phyloP scores from a whole-genome alignment of 805 yeast genomes.

The Hanseniaspora valbyensis region DNA sequence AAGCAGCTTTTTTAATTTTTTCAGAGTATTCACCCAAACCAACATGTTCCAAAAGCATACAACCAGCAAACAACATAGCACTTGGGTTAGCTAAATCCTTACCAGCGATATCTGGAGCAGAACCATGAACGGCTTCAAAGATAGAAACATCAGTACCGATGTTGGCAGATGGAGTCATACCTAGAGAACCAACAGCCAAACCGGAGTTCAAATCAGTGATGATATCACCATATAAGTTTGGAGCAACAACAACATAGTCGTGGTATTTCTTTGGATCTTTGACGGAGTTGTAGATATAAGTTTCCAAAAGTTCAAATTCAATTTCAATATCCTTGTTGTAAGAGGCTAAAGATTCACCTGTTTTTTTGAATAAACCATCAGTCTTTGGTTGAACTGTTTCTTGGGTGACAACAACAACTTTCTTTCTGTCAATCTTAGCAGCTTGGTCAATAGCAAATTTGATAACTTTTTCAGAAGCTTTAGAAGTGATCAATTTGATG shows the following conservation, averaged over 20 bases:
- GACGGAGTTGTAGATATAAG: slow-evolving; percentile 84
- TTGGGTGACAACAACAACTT: slow-evolving; percentile 91
- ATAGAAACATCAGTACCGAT: slow-evolving; percentile 97
- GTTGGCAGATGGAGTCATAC: slow-evolving; percentile 98
- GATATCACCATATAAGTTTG: slow-evolving; percentile 98
- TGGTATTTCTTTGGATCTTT: slow-evolving; percentile 77
- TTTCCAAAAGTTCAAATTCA: slow-evolving; percentile 82
- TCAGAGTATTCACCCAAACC: slow-evolving; percentile 70
- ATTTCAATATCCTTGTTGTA: slow-evolving; percentile 86
- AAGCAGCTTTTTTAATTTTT: slow-evolving; percentile 77
- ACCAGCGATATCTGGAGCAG: slow-evolving; percentile 99
- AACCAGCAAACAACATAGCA: slow-evolving; percentile 86
- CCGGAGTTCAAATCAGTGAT: slow-evolving; percentile 97
- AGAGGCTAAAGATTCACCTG: slow-evolving; percentile 79
- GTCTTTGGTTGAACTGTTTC: slow-evolving; percentile 97
- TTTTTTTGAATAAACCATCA: slow-evolving; percentile 89
- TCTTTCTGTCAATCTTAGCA: slow-evolving; percentile 71
- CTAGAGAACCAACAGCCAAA: slow-evolving; percentile 88
- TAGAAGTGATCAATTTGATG: slow-evolving; percentile 90
- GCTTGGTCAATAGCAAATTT: slow-evolving; percentile 97
- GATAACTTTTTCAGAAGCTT: slow-evolving; percentile 92
- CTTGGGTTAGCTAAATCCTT: slow-evolving; percentile 99
- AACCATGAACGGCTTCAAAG: slow-evolving; percentile 99
- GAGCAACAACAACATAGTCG: slow-evolving; percentile 89
- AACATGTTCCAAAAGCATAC: slow-evolving; percentile 99